Evolutionary conservation across 345 rosid species (phyloP).

Genomic region (Eucalyptus leucophloia): DNA sequence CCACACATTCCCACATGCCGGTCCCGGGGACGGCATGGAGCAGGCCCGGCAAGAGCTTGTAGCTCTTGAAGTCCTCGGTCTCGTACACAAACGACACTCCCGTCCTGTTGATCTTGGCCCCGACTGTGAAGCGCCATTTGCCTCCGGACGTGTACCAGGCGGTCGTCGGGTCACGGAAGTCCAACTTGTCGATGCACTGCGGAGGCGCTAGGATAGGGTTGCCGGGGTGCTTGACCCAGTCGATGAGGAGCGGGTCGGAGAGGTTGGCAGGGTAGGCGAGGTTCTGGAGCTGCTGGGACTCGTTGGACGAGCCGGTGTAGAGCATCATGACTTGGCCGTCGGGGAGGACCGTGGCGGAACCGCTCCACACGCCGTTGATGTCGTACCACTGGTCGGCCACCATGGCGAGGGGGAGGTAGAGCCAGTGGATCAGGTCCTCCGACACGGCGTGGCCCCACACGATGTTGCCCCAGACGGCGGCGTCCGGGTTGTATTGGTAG

Average conservation of each 20-base stretch:
- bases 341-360: slow-evolving; percentile 82
- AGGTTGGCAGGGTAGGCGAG: slow-evolving; percentile 77
- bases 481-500: slow-evolving; percentile 89
- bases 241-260: slow-evolving; percentile 59
- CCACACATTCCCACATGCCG: slow-evolving; percentile 96
- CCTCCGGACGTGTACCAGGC: slow-evolving; percentile 81
- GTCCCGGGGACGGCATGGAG: slow-evolving; percentile 65
- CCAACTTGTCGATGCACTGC: slow-evolving; percentile 38
- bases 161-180: slow-evolving; percentile 94
- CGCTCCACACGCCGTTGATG: slow-evolving; percentile 76
- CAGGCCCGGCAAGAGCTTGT: slow-evolving; percentile 2
- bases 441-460: slow-evolving; percentile 98
- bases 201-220: slow-evolving; percentile 82
- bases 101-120: slow-evolving; percentile 56
- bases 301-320: slow-evolving; percentile 73
- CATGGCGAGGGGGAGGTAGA: slow-evolving; percentile 83
- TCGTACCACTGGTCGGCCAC: slow-evolving; percentile 83
- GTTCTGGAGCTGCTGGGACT: slow-evolving; percentile 74
- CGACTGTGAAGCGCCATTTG: slow-evolving; percentile 72
- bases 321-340: slow-evolving; percentile 72
- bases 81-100: slow-evolving; percentile 71
- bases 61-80: slow-evolving; percentile 57
- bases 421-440: slow-evolving; percentile 72
- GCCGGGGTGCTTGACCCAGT: slow-evolving; percentile 57
- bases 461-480: slow-evolving; percentile 83